phyloP scores from a whole-genome alignment of 176 grass and related monocot genomes.

The Raddia distichophylla region DNA sequence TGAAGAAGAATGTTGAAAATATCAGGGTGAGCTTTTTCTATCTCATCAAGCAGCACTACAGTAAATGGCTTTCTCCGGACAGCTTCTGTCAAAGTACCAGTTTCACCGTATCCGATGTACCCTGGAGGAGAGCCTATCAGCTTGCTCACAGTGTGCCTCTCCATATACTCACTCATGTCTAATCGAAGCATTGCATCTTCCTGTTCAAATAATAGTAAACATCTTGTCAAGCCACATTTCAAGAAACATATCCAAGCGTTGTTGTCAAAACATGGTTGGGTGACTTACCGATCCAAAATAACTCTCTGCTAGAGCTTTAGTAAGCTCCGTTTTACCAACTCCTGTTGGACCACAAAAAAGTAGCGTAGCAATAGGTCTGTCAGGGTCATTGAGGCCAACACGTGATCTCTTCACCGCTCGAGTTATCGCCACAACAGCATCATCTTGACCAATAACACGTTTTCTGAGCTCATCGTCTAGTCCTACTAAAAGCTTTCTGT shows the following conservation, averaged over 20 bases:
- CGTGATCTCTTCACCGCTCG: constrained; percentile 91
- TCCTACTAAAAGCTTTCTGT: constrained; percentile 73
- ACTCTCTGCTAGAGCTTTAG: constrained; percentile 81
- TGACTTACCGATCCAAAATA: constrained; percentile 89
- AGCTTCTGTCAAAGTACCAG: constrained; percentile 92
- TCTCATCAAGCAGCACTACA: constrained; percentile 89
- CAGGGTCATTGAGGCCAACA: constrained; percentile 88
- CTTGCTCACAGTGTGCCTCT: constrained; percentile 95
- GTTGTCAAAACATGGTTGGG: constrained; percentile 10
- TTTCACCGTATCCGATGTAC: constrained; percentile 87
- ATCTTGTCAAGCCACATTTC: constrained; percentile 32
- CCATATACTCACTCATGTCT: constrained; percentile 99
- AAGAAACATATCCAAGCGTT: not conserved
- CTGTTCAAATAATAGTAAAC: constrained; percentile 54
- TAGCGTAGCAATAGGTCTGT: constrained; percentile 87
- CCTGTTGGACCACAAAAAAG: constrained; percentile 96
- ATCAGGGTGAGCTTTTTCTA: constrained; percentile 99
- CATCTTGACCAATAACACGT: constrained; percentile 94
- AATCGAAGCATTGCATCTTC: constrained; percentile 89
- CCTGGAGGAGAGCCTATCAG: constrained; percentile 98
- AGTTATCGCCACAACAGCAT: constrained; percentile 82
- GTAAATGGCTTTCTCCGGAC: constrained; percentile 93
- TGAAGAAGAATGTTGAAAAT: constrained; percentile 99
- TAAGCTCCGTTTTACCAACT: constrained; percentile 97
- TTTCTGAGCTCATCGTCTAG: constrained; percentile 82